Evolutionary conservation across 129 eudicot genomes (phyloP), one percentile per base, ranked within the genome.

Genomic region (Artemisia argyi): DNA sequence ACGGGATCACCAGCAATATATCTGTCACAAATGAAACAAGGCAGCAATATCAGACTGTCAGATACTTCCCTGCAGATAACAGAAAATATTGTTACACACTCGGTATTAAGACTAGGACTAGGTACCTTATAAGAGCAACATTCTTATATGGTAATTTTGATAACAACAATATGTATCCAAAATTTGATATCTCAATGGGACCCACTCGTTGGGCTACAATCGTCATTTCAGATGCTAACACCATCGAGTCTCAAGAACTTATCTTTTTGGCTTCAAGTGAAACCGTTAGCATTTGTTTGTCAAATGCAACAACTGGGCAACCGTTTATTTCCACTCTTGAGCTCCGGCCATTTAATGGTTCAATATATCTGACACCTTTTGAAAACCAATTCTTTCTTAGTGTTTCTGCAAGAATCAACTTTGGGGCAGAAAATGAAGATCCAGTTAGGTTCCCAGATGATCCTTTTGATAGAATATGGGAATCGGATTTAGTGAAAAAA

Each of bases 371-470:
- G 62, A 87, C 96, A 22, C 67, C 82, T 3, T 94, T 71, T 78
- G 99, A 94, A 81, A 88, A 85, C 72, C 88, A 90, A 35, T 90
- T 78, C 65, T 94, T 67, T 75, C 80, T 94, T 16, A 90, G 99
- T 74, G 90, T 94, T 48, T 94, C 99, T 0, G 99, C 96, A 61
- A 94, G 99, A 73, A 90, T 94, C 26, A 94, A 94, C 76, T 94
- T 94, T 61, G 99, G 99, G 68, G 96, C 97, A 12, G 91, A 80
- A 46, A 81, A 83, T 75, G 96, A 84, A 48, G 89, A 82, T 81
- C 89, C 97, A 3, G 88, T 94, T 75, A 90, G 99, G 91, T 94
- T 82, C 53, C 99, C 99, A 0, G 99, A 94, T 81, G 99, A 94
- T 55, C 97, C 99, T 49, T 94, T 79, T 78, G 99, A 94, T 78